These are phyloP conservation scores for Colletotrichum limetticola DNA, from an alignment of 2,329 filamentous ascomycete species.

Conservation along the genomic window DNA sequence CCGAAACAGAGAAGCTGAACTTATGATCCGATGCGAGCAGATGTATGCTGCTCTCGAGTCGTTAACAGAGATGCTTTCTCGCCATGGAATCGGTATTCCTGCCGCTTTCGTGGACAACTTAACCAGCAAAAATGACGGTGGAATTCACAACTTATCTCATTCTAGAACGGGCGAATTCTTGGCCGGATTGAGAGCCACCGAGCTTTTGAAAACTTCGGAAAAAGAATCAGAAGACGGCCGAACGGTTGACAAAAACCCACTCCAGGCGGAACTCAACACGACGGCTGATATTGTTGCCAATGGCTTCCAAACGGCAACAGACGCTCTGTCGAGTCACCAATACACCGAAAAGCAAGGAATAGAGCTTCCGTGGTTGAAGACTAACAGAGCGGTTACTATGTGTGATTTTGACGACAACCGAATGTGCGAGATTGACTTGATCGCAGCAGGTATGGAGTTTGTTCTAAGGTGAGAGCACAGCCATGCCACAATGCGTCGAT, in stretches of 20 bases:
- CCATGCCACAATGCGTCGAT: too few relatives aligned
- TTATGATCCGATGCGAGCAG: constrained; percentile 35
- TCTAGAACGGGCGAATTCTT: too few relatives aligned
- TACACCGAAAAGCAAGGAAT: too few relatives aligned
- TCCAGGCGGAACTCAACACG: too few relatives aligned
- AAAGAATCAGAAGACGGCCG: too few relatives aligned
- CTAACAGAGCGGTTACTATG: background rate
- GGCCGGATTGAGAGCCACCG: too few relatives aligned
- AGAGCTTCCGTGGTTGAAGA: background rate
- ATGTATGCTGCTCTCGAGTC: constrained; percentile 35
- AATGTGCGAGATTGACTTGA: constrained; percentile 39
- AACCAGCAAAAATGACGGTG: background rate
- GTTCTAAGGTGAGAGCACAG: constrained; percentile 42
- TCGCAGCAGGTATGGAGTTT: constrained; percentile 45
- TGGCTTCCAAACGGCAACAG: too few relatives aligned
- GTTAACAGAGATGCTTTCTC: constrained; percentile 32
- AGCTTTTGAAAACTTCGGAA: too few relatives aligned
- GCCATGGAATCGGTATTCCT: constrained; percentile 33
- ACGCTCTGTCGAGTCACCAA: too few relatives aligned
- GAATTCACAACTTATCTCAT: too few relatives aligned
- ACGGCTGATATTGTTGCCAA: too few relatives aligned
- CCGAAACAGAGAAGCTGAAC: constrained; percentile 37
- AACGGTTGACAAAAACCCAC: too few relatives aligned
- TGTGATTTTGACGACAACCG: background rate
- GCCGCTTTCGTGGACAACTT: background rate